Evolutionary conservation across 2,329 filamentous ascomycete genomes (phyloP), one percentile per base, ranked within the genome.

Genomic region (Trichoderma koningiopsis): DNA sequence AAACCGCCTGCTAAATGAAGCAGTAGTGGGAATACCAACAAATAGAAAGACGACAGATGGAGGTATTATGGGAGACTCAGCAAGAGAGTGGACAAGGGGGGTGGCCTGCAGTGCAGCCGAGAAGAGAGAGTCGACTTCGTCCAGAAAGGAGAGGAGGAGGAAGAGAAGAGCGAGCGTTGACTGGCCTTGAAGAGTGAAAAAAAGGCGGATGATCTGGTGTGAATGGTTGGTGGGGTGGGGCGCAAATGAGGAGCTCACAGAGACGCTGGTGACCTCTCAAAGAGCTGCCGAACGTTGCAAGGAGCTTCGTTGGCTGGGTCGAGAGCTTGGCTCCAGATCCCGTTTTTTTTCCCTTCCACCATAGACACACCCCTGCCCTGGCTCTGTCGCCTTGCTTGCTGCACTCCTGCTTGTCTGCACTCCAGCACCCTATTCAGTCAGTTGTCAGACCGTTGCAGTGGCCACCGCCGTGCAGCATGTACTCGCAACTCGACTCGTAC

Each of bases 161-260:
- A 55, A 35, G 49, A 60, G 33, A 60, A 62, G 31, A 29, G 66
- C 58, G 47, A 68, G 58, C 49, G 43, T 62, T 52, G 47, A 43
- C 58, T 67, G 52, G 63, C 22, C 63, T 49, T 58, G 47, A 63
- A 49, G 37, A 57, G 57, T 49, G 29, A 58, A 57, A 57, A 62
- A 68, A 68, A 63, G 66, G 58, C 58, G 66, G 58, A 62, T 62
- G 66, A 68, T 60, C 52, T 68, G 66, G 66, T 61, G 58, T 56
- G 58, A 62, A 62, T 68, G 66, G 66, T 63, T 68, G 66, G 66
- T 68, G 66, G 66, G 66, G 66, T 68, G 66, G 66, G 66, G 66
- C 66, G 40, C 40, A 43, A 53, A 35, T 58, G 63, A 67, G 63
- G 55, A 67, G 63, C 63, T 22, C 47, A 67, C 58, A 55, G 55